A percentile compares a stretch with the other conserved stretches of the same genome.
Evolutionary conservation across 257 asterid genomes (phyloP).

Genomic region (Lithospermum erythrorhizon): DNA sequence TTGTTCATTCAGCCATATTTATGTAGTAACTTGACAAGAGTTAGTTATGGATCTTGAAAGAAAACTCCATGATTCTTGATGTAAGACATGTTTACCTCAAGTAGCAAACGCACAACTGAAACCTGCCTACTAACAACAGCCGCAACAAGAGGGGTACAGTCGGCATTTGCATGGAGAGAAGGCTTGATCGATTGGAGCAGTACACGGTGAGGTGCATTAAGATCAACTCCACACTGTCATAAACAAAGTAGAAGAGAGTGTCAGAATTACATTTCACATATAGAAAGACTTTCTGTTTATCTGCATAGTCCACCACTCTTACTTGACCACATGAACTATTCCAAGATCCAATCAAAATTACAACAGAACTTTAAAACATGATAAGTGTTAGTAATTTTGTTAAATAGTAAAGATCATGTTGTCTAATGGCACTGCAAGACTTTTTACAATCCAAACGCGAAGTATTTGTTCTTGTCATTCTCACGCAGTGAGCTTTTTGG

Average conservation of each 20-base stretch:
- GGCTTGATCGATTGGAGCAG: slow-evolving; percentile 70
- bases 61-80: background rate
- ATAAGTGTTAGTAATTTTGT: too few relatives aligned
- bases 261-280: slow-evolving; percentile 13
- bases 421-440: too few relatives aligned
- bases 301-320: background rate
- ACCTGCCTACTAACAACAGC: slow-evolving; percentile 69
- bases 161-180: slow-evolving; percentile 54
- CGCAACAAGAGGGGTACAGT: slow-evolving; percentile 67
- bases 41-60: too few relatives aligned
- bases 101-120: slow-evolving; percentile 47
- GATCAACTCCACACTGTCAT: slow-evolving; percentile 69
- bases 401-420: too few relatives aligned
- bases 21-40: too few relatives aligned
- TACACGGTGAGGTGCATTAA: slow-evolving; percentile 46
- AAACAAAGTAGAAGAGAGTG: slow-evolving; percentile 7
- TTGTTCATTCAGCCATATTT: background rate
- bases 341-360: too few relatives aligned
- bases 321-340: too few relatives aligned
- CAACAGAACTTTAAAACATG: too few relatives aligned
- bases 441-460: too few relatives aligned
- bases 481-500: too few relatives aligned
- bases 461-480: too few relatives aligned
- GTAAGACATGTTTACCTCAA: slow-evolving; percentile 33
- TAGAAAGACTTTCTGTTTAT: background rate